Base-by-base conservation (phyloP, 768 basidiomycete genomes). In the Chiua virens region DNA sequence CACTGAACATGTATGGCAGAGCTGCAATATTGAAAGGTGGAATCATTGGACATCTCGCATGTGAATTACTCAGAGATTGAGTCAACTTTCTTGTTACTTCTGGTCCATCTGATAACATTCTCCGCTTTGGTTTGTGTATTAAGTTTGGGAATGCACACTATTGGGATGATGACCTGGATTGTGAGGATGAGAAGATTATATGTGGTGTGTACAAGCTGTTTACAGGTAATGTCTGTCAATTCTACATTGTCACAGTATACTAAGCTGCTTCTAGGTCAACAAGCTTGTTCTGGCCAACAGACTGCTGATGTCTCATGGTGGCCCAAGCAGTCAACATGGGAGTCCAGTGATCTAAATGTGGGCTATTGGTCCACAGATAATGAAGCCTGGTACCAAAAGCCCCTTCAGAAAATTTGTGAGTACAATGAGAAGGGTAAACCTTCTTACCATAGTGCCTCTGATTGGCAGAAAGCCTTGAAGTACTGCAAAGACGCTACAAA, bases 141-240 rank as follows among this genome's bases (percentile, higher is more conserved):
- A 40, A 36, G 20, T 14, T 49, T 8, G 25, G 18, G 14, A 3
- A 11, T 8, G 32, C 35, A n/a, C 47, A 49, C 6, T 27, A 40
- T 2, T 53, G 47, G 43, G 30, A 53, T 20, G 43, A 53, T 17
- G 47, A 54, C 4, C 45, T 50, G n/a, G n/a, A n/a, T n/a, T n/a
- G n/a, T n/a, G n/a, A n/a, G n/a, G n/a, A n/a, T n/a, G n/a, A n/a
- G n/a, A n/a, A n/a, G n/a, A n/a, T n/a, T n/a, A n/a, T n/a, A n/a
- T n/a, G n/a, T n/a, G n/a, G n/a, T n/a, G n/a, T n/a, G n/a, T n/a
- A n/a, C n/a, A n/a, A n/a, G n/a, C n/a, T n/a, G n/a, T n/a, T n/a
- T n/a, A n/a, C n/a, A n/a, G n/a, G n/a, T n/a, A n/a, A n/a, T n/a
- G n/a, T n/a, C n/a, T n/a, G n/a, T n/a, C n/a, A n/a, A n/a, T n/a